phyloP scores from a whole-genome alignment of 805 yeast species.

The Nakazawaea pomicola region DNA sequence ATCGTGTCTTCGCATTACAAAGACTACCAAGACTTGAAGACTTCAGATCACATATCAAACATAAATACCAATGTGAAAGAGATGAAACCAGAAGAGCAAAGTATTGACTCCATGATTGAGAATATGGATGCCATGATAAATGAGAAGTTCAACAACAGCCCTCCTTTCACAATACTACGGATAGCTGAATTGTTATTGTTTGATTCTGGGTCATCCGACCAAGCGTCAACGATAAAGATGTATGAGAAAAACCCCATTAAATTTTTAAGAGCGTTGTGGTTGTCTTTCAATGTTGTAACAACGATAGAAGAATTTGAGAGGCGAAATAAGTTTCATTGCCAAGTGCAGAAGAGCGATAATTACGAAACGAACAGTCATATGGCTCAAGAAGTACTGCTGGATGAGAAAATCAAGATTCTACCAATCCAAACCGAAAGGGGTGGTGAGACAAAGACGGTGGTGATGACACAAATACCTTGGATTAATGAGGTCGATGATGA shows the following conservation, averaged over 20 bases:
- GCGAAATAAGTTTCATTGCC: not conserved
- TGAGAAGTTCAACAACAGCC: conserved; percentile 4
- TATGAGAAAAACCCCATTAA: conserved; percentile 8
- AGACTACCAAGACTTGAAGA: conserved; percentile 1
- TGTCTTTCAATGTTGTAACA: conserved; percentile 11
- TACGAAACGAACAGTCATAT: too few relatives aligned
- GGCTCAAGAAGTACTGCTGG: not conserved
- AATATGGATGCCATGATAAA: not conserved
- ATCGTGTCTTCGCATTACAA: conserved; percentile 1
- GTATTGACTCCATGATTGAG: not conserved
- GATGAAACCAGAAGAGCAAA: conserved; percentile 4
- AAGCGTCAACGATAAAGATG: not conserved
- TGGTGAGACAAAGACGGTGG: conserved; percentile 2
- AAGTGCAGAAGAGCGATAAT: not conserved
- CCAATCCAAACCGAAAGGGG: conserved; percentile 2
- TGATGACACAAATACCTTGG: conserved; percentile 9
- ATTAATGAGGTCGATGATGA: conserved; percentile 14
- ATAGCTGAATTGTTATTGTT: conserved; percentile 10
- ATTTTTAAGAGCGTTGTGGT: conserved; percentile 10
- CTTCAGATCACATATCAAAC: conserved; percentile 8
- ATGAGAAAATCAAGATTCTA: not conserved
- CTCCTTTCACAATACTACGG: conserved; percentile 12
- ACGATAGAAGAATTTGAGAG: conserved; percentile 2
- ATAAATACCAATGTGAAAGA: conserved; percentile 5
- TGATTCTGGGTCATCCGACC: not conserved